These are phyloP conservation scores for Stentor coeruleus DNA, from an alignment of 73 alveolate genomes.

Conservation along the genomic window DNA sequence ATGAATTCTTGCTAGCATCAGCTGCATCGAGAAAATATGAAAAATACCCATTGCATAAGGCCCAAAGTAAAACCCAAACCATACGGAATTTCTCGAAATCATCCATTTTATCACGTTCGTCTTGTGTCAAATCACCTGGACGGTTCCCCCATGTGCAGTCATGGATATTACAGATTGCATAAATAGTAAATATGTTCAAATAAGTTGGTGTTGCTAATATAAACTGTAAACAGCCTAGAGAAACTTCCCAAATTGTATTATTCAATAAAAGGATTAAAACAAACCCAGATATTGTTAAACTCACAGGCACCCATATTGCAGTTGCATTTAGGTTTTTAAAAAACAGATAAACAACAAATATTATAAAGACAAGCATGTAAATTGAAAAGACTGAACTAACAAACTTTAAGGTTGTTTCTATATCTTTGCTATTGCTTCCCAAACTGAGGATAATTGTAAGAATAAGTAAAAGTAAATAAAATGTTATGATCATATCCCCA, in stretches of 20 bases:
- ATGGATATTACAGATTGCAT: slow-evolving; percentile 60
- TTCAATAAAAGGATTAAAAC: neutral
- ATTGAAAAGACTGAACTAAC: neutral
- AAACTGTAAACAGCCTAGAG: slow-evolving; percentile 36
- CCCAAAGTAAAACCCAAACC: slow-evolving; percentile 20
- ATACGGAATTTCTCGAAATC: slow-evolving; percentile 10
- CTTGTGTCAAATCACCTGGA: slow-evolving; percentile 28
- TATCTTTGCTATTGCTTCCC: neutral
- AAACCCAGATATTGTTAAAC: neutral
- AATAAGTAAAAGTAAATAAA: neutral
- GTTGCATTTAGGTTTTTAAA: neutral
- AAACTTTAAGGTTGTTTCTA: neutral
- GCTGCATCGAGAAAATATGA: neutral
- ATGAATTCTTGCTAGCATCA: neutral
- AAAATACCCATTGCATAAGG: neutral
- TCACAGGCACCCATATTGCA: neutral
- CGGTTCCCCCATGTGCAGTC: slow-evolving; percentile 76
- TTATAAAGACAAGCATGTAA: slow-evolving; percentile 23
- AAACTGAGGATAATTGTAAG: neutral
- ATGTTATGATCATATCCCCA: neutral
- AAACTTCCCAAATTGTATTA: neutral
- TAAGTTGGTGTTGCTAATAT: slow-evolving; percentile 51
- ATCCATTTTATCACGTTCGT: slow-evolving; percentile 5
- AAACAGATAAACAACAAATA: neutral
- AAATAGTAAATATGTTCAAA: slow-evolving; percentile 46